Base-by-base conservation (phyloP, 441 rosid species). In the Pelargonium citronellum region DNA sequence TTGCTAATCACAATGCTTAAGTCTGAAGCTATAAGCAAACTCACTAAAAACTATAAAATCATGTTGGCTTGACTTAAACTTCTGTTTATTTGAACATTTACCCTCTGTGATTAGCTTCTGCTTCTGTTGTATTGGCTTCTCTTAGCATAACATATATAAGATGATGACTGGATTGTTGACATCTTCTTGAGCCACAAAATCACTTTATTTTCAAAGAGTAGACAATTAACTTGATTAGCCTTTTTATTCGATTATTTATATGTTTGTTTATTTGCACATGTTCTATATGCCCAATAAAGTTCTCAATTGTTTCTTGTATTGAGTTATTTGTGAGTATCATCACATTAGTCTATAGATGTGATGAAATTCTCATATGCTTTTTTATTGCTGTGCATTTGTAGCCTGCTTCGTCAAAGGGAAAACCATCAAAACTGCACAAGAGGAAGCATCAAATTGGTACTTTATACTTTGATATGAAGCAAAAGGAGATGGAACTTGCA, bases 401-500 rank as follows among this genome's bases (percentile, higher is more conserved):
- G 97, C 91, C 96, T 51, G 83, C 80, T 73, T 60, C 64, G 24
- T 64, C 92, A 0, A 90, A 91, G 68, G 99, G 96, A 71, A 90
- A 91, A 79, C 95, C 95, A 53, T 43, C 90, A 0, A 94, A 94
- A 73, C 91, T 94, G 71, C 99, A 91, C 82, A 91, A 91, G 87
- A 89, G 99, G 84, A 94, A 94, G 87, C 99, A 94, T 87, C 99
- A 94, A 71, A 94, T 94, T 47, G 87, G 95, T 16, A 76, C 99
- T 5, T 75, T 94, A 53, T 87, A 65, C 79, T 81, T 58, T 62
- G 97, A 94, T 74, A 89, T 91, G 95, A 91, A 74, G 84, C 97
- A 91, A 78, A 91, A 90, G 69, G 97, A 91, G 87, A 74, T 70
- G 72, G 97, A 91, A 75, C 79, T 91, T 64, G 17, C 87, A 12